A percentile compares a stretch with the other conserved stretches of the same genome.
Evolutionary conservation across 2,329 filamentous ascomycete genomes (phyloP).

Genomic region (Sarocladium brachiariae): DNA sequence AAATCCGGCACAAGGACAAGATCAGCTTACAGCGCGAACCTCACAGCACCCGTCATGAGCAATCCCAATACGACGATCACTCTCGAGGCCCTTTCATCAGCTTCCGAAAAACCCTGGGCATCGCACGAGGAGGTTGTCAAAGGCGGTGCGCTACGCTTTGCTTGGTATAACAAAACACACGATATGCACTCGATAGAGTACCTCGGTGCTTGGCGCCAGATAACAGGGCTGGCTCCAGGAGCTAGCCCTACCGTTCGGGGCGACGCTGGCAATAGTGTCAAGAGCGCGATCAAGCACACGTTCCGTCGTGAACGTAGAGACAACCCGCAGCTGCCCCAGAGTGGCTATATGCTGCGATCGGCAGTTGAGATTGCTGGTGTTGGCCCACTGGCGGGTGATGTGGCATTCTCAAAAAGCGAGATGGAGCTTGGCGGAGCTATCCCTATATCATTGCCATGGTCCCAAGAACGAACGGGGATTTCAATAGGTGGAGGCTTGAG

Average conservation of each 20-base stretch:
- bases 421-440: conserved; percentile 71
- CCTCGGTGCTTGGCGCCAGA: conserved; percentile 76
- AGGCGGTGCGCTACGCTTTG: conserved; percentile 68
- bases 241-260: conserved; percentile 76
- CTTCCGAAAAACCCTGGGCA: conserved; percentile 85
- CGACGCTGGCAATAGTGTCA: conserved; percentile 86
- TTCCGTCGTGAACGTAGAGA: conserved; percentile 78
- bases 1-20: conserved; percentile 84
- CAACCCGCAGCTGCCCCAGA: conserved; percentile 74
- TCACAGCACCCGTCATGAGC: conserved; percentile 75
- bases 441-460: conserved; percentile 64
- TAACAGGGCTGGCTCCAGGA: conserved; percentile 68
- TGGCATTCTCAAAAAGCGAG: conserved; percentile 92
- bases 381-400: conserved; percentile 77
- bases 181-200: conserved; percentile 75
- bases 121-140: conserved; percentile 86
- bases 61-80: conserved; percentile 77
- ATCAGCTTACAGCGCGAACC: conserved; percentile 81
- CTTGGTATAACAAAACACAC: conserved; percentile 60
- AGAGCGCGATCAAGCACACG: conserved; percentile 76
- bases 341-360: conserved; percentile 74
- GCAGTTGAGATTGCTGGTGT: conserved; percentile 80
- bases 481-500: conserved; percentile 78
- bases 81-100: conserved; percentile 72
- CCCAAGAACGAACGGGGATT: conserved; percentile 59